Evolutionary conservation across 179 eudicot genomes (phyloP).

Genomic region (Drosera spatulata): DNA sequence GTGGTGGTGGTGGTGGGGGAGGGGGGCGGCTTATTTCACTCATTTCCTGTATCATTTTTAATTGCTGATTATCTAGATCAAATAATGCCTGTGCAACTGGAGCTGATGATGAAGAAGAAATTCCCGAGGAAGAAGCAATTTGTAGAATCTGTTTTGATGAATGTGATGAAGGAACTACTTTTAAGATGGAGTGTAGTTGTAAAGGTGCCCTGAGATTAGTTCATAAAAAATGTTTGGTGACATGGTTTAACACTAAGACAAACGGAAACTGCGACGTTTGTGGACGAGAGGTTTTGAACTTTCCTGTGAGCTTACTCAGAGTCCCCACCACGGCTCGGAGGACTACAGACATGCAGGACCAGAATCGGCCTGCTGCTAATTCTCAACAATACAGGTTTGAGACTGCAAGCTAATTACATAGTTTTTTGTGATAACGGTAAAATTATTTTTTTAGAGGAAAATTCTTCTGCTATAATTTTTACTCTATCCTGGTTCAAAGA

Average conservation of each 20-base stretch:
- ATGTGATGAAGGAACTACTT: constrained; percentile 69
- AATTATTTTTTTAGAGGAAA: neutral
- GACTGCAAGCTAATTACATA: too few species aligned
- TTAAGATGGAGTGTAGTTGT: constrained; percentile 94
- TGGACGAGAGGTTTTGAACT: constrained; percentile 68
- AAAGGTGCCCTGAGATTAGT: constrained; percentile 89
- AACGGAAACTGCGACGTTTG: constrained; percentile 82
- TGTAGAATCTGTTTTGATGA: constrained; percentile 83
- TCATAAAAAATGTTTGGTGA: constrained; percentile 79
- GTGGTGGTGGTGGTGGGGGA: too few species aligned
- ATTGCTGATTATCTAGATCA: constrained; percentile 25
- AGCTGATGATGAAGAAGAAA: constrained; percentile 30
- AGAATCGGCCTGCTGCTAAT: constrained; percentile 19
- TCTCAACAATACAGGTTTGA: constrained; percentile 36
- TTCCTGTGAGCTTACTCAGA: constrained; percentile 89
- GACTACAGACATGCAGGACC: constrained; percentile 21
- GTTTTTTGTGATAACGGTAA: neutral
- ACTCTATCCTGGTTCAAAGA: constrained; percentile 14
- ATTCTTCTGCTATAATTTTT: neutral
- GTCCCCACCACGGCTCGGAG: constrained; percentile 28
- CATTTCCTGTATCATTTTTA: neutral
- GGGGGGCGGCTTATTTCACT: constrained; percentile 1
- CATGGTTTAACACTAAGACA: constrained; percentile 76
- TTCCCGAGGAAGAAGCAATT: constrained; percentile 38
- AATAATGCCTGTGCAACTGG: constrained; percentile 29